Evolutionary conservation across 225 moss, liverwort and hornwort genomes (phyloP), one percentile per base, ranked within the genome.

Genomic region (Sphagnum contortum): DNA sequence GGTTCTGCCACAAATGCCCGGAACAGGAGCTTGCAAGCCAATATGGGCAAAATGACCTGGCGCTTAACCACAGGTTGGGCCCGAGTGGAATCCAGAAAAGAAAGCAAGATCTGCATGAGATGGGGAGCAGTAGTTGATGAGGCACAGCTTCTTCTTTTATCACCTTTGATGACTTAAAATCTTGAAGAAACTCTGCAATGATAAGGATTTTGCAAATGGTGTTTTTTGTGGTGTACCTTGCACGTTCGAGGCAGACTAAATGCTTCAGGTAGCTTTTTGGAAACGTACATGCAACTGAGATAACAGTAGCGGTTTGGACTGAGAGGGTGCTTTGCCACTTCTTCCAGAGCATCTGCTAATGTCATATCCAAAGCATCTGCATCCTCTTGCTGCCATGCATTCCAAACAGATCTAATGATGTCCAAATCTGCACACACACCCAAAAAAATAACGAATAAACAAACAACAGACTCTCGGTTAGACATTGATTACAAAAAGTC

Each of bases 251-350:
- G 86, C 47, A 98, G 91, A 63, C 87, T 83, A 73, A 89, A 99
- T 57, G 89, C 83, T 80, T 93, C 91, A 14, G 98, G 93, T 63
- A 99, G 81, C 73, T 83, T 91, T 71, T 91, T 99, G 47, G 98
- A 91, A 63, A 99, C 77, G 74, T 93, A 93, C 63, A 93, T 68
- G 67, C 82, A 88, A 72, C 89, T 91, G 70, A 93, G 56, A 65
- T 87, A 87, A 71, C 86, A 82, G 79, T 99, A 89, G 12, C 91
- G 91, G 80, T 84, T 99, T 59, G 87, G 93, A 77, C 80, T 93
- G 62, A 77, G 77, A n/a, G 89, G 67, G 66, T 71, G 85, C 77
- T 91, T 93, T 62, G 82, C 87, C 60, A 93, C 66, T 70, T 89
- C 93, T 76, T 91, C 93, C 73, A 94, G 81, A 47, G 86, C 72